Evolutionary conservation across 129 eudicot species (phyloP).

Genomic region (Flaveria bidentis): DNA sequence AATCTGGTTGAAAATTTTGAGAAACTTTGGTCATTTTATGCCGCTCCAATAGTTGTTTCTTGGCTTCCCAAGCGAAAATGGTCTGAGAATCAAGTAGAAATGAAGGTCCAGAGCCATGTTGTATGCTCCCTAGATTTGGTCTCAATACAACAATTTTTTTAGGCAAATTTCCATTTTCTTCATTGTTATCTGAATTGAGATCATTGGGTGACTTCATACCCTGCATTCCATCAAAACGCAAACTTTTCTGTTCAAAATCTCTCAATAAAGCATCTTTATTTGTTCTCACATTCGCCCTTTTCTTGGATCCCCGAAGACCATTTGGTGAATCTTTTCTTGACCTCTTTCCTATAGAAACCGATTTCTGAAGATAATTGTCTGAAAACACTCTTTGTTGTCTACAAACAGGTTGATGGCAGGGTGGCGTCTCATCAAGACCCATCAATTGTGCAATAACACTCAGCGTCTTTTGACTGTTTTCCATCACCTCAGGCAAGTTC

Average conservation of each 20-base stretch:
- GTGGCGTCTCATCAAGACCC: slow-evolving; percentile 54
- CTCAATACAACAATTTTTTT: slow-evolving; percentile 28
- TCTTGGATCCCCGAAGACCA: slow-evolving; percentile 18
- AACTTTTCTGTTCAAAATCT: neutral
- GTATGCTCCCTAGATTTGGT: slow-evolving; percentile 32
- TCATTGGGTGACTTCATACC: slow-evolving; percentile 1
- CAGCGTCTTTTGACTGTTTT: slow-evolving; percentile 28
- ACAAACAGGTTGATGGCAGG: slow-evolving; percentile 22
- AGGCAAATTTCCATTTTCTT: slow-evolving; percentile 15
- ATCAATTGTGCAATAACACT: slow-evolving; percentile 72
- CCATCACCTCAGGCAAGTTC: slow-evolving; percentile 46
- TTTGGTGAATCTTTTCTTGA: slow-evolving; percentile 30
- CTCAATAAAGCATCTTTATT: slow-evolving; percentile 13
- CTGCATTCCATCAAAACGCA: slow-evolving; percentile 11
- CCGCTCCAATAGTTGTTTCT: slow-evolving; percentile 40
- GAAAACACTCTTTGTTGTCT: slow-evolving; percentile 50
- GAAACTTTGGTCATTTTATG: slow-evolving; percentile 38
- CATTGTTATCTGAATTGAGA: neutral
- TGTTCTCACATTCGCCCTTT: slow-evolving; percentile 19
- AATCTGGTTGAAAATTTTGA: slow-evolving; percentile 24
- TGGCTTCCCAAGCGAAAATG: slow-evolving; percentile 33
- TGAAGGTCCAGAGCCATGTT: slow-evolving; percentile 19
- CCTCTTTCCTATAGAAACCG: slow-evolving; percentile 53
- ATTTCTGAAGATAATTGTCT: slow-evolving; percentile 53
- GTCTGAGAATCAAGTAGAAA: slow-evolving; percentile 22